Base-by-base conservation (phyloP, 345 rosid genomes). In the Pelargonium nanum region DNA sequence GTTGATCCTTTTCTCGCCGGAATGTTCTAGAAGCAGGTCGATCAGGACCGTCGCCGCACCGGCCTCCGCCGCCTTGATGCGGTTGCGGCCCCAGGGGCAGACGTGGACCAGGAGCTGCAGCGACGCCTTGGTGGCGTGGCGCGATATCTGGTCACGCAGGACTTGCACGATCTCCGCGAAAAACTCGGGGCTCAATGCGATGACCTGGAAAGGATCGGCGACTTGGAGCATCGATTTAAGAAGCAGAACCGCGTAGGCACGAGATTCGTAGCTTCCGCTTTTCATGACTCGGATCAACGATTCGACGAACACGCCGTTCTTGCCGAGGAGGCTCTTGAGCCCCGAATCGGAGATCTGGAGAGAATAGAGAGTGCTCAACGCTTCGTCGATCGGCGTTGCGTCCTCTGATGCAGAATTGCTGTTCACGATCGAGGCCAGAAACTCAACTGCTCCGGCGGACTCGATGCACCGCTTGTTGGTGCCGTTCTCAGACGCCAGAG, bases 51-150 rank as follows among this genome's bases (percentile, higher is more conserved):
- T 34, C 10, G 86, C 81, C 0, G 80, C 77, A 0, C 89, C 80
- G 19, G 88, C 85, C 52, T 83, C 80, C 2, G 82, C 89, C 1
- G 81, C 85, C 65, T 79, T 86, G 63, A 81, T 56, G 65, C 86
- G 68, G 83, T 91, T 91, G 58, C 89, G 78, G 61, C 94, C 89
- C 84, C 82, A 77, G 21, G 88, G 84, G 65, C 81, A 76, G 8
- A 74, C 10, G 20, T 50, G 70, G 51, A 79, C 64, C 22, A 91
- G 69, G 25, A 81, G 68, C 53, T 78, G 75, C 61, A 91, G 68
- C 16, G 83, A 78, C 0, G 89, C 75, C 74, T 83, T 91, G 4
- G 89, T 67, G 2, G 89, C 85, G 60, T 84, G 82, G 1, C 61
- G 71, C 0, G 94, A 84, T 56, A 86, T 81, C 32, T 73, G 76